phyloP scores from a whole-genome alignment of 495 filamentous ascomycete genomes.

The Hypoxylon fuscum region DNA sequence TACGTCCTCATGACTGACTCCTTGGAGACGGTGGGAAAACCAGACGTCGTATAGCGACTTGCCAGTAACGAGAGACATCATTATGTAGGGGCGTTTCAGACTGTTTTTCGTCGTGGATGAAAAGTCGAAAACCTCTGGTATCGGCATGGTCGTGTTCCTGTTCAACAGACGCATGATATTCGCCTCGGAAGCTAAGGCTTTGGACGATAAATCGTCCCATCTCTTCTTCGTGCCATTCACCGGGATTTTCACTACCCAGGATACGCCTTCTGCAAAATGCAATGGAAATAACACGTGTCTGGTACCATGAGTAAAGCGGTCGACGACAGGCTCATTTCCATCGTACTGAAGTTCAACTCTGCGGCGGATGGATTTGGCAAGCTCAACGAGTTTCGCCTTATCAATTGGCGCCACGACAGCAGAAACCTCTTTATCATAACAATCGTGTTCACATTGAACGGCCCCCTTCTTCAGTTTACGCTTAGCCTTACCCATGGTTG shows the following conservation, averaged over 20 bases:
- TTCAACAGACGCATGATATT: slow-evolving; percentile 44
- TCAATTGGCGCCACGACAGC: slow-evolving; percentile 13
- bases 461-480: neutral
- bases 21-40: slow-evolving; percentile 26
- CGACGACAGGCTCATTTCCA: slow-evolving; percentile 5
- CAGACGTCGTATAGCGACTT: slow-evolving; percentile 40
- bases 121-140: slow-evolving; percentile 44
- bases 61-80: slow-evolving; percentile 44
- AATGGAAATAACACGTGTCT: slow-evolving; percentile 36
- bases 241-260: slow-evolving; percentile 41
- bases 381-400: neutral
- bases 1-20: slow-evolving; percentile 8
- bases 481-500: neutral
- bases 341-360: neutral
- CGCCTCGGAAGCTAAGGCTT: slow-evolving; percentile 41
- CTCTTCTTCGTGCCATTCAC: slow-evolving; percentile 33
- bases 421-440: slow-evolving; percentile 4
- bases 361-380: neutral
- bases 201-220: slow-evolving; percentile 37
- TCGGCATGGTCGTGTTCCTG: slow-evolving; percentile 42
- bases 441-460: neutral
- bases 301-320: slow-evolving; percentile 26
- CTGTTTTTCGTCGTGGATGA: slow-evolving; percentile 10
- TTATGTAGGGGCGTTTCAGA: slow-evolving; percentile 26
- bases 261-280: slow-evolving; percentile 22